These are phyloP conservation scores for Saccharomyces hybrid DNA, from an alignment of 1,139 yeast species.

Conservation along the genomic window DNA sequence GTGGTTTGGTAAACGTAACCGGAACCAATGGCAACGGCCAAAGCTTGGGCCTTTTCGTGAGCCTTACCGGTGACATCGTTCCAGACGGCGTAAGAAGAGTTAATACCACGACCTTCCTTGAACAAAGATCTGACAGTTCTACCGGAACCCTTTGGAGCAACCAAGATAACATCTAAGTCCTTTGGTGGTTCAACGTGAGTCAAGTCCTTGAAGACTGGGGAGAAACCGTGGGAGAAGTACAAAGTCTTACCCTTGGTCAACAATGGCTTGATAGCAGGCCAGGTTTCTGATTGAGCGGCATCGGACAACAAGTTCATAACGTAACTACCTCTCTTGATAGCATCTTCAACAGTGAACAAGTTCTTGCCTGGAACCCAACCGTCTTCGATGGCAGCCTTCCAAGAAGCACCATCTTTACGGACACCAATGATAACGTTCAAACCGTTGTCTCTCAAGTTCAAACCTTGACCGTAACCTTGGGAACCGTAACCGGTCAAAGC, in stretches of 20 bases:
- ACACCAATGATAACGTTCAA: slow-evolving; percentile 96
- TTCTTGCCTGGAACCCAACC: slow-evolving; percentile 99
- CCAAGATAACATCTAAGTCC: slow-evolving; percentile 93
- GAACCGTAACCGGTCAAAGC: slow-evolving; percentile 99
- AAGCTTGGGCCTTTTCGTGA: slow-evolving; percentile 97
- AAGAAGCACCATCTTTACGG: slow-evolving; percentile 96
- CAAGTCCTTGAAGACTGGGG: slow-evolving; percentile 97
- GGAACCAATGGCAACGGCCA: slow-evolving; percentile 98
- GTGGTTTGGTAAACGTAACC: slow-evolving; percentile 99
- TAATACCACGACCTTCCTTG: slow-evolving; percentile 99
- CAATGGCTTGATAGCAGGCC: slow-evolving; percentile 80
- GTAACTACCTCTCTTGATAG: slow-evolving; percentile 84
- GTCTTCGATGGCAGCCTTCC: slow-evolving; percentile 99
- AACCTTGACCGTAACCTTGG: slow-evolving; percentile 99
- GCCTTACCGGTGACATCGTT: slow-evolving; percentile 99
- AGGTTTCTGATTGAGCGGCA: slow-evolving; percentile 99
- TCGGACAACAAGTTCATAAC: slow-evolving; percentile 97
- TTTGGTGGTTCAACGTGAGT: slow-evolving; percentile 94
- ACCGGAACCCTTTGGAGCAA: slow-evolving; percentile 99
- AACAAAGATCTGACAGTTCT: slow-evolving; percentile 98
- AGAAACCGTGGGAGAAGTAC: slow-evolving; percentile 99
- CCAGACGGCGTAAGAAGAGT: slow-evolving; percentile 99
- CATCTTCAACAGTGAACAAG: slow-evolving; percentile 91
- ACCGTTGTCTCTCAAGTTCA: slow-evolving; percentile 98
- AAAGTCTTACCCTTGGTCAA: slow-evolving; percentile 95